A percentile compares a stretch with the other conserved stretches of the same genome.
phyloP scores from a whole-genome alignment of 345 rosid species.

The Populus pruinosa region DNA sequence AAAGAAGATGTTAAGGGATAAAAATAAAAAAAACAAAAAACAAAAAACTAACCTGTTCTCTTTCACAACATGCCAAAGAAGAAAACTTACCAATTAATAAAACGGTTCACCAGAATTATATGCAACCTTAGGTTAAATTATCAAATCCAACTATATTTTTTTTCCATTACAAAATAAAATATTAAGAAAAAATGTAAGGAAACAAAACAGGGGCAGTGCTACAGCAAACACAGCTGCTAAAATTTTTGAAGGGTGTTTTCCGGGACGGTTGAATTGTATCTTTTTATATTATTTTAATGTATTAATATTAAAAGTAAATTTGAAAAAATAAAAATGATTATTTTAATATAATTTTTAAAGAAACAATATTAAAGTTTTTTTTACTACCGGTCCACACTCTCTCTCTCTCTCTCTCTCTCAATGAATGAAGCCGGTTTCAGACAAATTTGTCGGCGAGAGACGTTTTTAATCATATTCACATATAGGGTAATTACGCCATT shows the following conservation, averaged over 20 bases:
- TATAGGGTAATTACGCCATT: slow-evolving; percentile 14
- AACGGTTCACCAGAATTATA: background rate
- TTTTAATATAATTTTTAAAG: too few species aligned
- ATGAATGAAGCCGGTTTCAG: slow-evolving; percentile 35
- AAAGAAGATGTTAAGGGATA: too few species aligned
- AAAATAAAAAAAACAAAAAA: too few species aligned
- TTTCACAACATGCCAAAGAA: too few species aligned
- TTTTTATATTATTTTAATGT: too few species aligned
- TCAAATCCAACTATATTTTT: slow-evolving; percentile 1
- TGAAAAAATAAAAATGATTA: too few species aligned
- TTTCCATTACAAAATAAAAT: background rate
- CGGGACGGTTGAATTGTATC: too few species aligned
- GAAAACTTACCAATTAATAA: background rate
- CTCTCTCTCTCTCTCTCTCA: slow-evolving; percentile 12
- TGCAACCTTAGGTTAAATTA: slow-evolving; percentile 16
- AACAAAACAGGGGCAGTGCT: background rate
- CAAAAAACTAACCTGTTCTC: too few species aligned
- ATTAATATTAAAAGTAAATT: too few species aligned
- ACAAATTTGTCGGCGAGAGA: slow-evolving; percentile 71
- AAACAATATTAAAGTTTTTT: too few species aligned
- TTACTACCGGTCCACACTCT: too few species aligned
- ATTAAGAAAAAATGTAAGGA: too few species aligned
- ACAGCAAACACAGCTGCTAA: slow-evolving; percentile 3
- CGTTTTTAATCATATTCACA: slow-evolving; percentile 39
- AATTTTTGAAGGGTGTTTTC: slow-evolving; percentile 1